phyloP scores from a whole-genome alignment of 1,284 basidiomycete species.

The Tilletia caries region DNA sequence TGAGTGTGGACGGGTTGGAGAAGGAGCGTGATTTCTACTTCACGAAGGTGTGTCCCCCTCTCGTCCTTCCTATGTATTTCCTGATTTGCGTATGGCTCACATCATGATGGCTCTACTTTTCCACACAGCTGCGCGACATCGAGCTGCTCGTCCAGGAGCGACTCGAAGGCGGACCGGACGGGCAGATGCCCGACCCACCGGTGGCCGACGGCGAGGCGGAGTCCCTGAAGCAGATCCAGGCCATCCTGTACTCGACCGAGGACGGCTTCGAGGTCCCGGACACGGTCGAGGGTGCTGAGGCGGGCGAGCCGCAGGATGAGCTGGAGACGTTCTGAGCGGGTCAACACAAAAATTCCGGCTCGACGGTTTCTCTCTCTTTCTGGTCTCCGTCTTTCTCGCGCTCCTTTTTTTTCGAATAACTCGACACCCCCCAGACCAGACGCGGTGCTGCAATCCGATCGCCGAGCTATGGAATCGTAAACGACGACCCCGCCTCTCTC shows the following conservation, averaged over 20 bases:
- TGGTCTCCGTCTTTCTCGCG: too few species aligned
- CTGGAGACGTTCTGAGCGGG: constrained; percentile 15
- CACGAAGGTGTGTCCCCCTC: constrained; percentile 69
- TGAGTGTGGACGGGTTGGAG: constrained; percentile 73
- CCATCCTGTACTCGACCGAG: constrained; percentile 90
- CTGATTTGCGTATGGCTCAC: too few species aligned
- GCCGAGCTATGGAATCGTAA: too few species aligned
- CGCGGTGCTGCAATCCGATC: too few species aligned
- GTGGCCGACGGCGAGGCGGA: constrained; percentile 59
- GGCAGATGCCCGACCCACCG: constrained; percentile 14
- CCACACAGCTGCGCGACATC: constrained; percentile 63
- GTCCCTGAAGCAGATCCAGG: constrained; percentile 78
- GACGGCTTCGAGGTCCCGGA: constrained; percentile 53
- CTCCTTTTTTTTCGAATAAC: too few species aligned
- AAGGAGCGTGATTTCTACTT: constrained; percentile 99
- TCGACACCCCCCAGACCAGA: too few species aligned
- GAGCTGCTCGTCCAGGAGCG: constrained; percentile 73
- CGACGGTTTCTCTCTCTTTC: too few species aligned
- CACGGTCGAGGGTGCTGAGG: constrained; percentile 28
- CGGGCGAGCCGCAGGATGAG: constrained; percentile 8
- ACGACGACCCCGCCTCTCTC: too few species aligned
- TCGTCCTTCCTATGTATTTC: neutral
- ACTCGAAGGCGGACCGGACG: constrained; percentile 52
- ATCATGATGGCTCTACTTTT: neutral
- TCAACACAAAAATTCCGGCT: too few species aligned